Evolutionary conservation across 2,329 filamentous ascomycete species (phyloP).

Genomic region (Epichloe uncinata): DNA sequence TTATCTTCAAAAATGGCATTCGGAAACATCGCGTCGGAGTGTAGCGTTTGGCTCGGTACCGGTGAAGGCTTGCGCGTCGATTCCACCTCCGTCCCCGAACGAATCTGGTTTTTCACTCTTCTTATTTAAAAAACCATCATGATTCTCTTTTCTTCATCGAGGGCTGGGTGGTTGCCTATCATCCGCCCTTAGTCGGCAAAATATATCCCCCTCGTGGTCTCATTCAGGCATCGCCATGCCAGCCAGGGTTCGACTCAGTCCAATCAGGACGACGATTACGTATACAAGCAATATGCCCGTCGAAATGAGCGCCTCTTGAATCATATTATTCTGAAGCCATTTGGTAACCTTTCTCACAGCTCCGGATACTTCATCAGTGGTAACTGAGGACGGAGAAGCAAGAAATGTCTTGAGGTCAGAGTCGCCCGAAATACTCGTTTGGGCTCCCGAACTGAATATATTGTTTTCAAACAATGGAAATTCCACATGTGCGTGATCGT

Average conservation of each 20-base stretch:
- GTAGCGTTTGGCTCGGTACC: not conserved
- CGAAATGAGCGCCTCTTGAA: slow-evolving; percentile 70
- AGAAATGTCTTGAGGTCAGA: slow-evolving; percentile 57
- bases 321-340: slow-evolving; percentile 53
- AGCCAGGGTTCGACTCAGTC: slow-evolving; percentile 51
- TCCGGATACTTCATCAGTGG: slow-evolving; percentile 68
- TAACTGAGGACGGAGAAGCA: slow-evolving; percentile 56
- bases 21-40: not conserved
- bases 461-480: slow-evolving; percentile 69
- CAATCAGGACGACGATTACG: slow-evolving; percentile 62
- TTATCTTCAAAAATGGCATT: not conserved
- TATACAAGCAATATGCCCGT: slow-evolving; percentile 62
- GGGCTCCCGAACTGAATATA: slow-evolving; percentile 70
- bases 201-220: slow-evolving; percentile 9
- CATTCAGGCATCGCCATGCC: slow-evolving; percentile 48
- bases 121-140: not conserved
- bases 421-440: slow-evolving; percentile 44
- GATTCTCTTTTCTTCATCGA: not conserved
- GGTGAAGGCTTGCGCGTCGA: not conserved
- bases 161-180: slow-evolving; percentile 12
- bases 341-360: slow-evolving; percentile 58
- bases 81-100: not conserved
- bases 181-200: slow-evolving; percentile 21
- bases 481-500: slow-evolving; percentile 69
- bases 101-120: not conserved